These are phyloP conservation scores for Ganoderma sinense DNA, from an alignment of 1,284 basidiomycete genomes.

Conservation along the genomic window DNA sequence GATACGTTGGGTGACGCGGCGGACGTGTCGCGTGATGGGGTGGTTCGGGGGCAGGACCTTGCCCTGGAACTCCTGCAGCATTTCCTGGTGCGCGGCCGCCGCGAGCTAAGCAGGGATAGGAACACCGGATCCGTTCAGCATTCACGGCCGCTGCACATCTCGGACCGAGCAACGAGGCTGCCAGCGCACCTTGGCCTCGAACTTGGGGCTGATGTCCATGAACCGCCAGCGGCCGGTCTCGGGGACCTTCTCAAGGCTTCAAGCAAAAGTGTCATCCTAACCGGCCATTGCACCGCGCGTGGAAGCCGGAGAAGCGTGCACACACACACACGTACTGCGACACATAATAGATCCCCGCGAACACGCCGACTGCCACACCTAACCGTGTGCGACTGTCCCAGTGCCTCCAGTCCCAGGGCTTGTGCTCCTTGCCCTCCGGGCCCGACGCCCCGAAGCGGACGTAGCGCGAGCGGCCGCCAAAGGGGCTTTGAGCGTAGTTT, in stretches of 20 bases:
- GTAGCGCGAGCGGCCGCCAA: slow-evolving; percentile 31
- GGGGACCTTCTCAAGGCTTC: slow-evolving; percentile 80
- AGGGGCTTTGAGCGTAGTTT: slow-evolving; percentile 9
- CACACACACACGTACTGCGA: slow-evolving; percentile 56
- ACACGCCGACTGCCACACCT: slow-evolving; percentile 38
- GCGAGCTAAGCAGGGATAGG: slow-evolving; percentile 48
- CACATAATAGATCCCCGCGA: slow-evolving; percentile 62
- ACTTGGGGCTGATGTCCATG: slow-evolving; percentile 74
- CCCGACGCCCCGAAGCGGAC: slow-evolving; percentile 32
- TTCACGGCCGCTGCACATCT: background rate
- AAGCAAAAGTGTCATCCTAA: background rate
- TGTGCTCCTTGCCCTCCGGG: slow-evolving; percentile 14
- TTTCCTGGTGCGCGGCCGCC: slow-evolving; percentile 56
- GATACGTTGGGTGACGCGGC: slow-evolving; percentile 76
- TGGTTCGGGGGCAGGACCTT: slow-evolving; percentile 76
- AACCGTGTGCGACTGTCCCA: slow-evolving; percentile 34
- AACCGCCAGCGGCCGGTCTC: slow-evolving; percentile 88
- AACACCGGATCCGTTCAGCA: too few relatives aligned
- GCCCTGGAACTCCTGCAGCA: slow-evolving; percentile 62
- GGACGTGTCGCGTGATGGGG: slow-evolving; percentile 70
- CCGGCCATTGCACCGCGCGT: background rate
- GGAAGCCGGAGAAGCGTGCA: background rate
- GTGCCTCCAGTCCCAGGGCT: slow-evolving; percentile 29
- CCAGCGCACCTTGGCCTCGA: slow-evolving; percentile 59
- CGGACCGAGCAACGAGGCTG: background rate